Conservation (phyloP, 306 rosid genomes). For the Rosa chinensis region DNA sequence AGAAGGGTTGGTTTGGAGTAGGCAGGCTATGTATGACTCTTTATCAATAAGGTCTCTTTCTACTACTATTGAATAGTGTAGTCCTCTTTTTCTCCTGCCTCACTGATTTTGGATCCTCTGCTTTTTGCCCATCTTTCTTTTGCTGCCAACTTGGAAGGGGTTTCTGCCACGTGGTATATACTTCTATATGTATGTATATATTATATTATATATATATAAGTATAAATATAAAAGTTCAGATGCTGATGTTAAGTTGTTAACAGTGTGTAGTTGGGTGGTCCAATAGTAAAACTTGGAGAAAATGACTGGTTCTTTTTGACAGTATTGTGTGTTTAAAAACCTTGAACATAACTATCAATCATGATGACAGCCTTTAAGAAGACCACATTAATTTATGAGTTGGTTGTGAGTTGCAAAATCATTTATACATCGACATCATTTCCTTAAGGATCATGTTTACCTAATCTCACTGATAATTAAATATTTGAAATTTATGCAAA, state of each 20-base stretch:
- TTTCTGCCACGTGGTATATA: not conserved
- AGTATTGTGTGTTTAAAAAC: not conserved
- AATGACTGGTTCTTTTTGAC: not conserved
- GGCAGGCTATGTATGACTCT: conserved; percentile 15
- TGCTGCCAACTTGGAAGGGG: not conserved
- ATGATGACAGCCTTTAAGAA: not conserved
- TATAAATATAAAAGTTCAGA: not conserved
- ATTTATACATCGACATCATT: not conserved
- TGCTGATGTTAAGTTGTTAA: not conserved
- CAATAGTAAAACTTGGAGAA: not conserved
- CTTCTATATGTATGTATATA: not conserved
- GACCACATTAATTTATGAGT: not conserved
- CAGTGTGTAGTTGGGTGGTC: not conserved
- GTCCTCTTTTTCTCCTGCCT: not conserved
- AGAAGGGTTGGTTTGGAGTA: conserved; percentile 5
- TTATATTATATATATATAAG: too few species aligned
- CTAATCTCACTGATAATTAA: not conserved
- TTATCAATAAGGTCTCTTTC: conserved; percentile 18
- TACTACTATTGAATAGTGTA: not conserved
- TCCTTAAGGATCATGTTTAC: not conserved
- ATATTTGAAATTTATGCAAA: not conserved
- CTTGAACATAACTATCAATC: not conserved
- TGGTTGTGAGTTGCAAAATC: not conserved
- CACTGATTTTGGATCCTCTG: conserved; percentile 28
- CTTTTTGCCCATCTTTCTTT: conserved; percentile 8